Conservation (phyloP, 225 moss, liverwort and hornwort species). For the Physcomitrellopsis africana region DNA sequence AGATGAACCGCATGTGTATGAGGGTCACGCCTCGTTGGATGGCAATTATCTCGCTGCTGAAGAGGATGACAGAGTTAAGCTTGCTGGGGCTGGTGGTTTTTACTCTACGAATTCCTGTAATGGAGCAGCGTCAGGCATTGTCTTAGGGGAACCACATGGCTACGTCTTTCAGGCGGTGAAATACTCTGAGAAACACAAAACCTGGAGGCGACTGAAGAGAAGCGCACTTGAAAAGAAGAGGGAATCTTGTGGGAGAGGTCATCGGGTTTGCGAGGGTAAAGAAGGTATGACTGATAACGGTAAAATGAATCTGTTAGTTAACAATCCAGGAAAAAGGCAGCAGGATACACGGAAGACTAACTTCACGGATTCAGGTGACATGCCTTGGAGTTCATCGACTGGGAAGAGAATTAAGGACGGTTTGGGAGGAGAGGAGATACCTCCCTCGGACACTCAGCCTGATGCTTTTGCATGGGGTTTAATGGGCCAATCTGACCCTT, state of each 20-base stretch:
- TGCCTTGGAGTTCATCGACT: slow-evolving; percentile 22
- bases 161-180: slow-evolving; percentile 27
- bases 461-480: slow-evolving; percentile 45
- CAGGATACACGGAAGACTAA: slow-evolving; percentile 30
- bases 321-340: slow-evolving; percentile 31
- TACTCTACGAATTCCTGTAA: background rate
- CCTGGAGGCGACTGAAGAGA: slow-evolving; percentile 29
- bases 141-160: background rate
- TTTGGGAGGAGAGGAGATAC: slow-evolving; percentile 23
- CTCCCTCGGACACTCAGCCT: slow-evolving; percentile 30
- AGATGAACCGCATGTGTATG: slow-evolving; percentile 28
- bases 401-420: slow-evolving; percentile 37
- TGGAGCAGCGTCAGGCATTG: slow-evolving; percentile 3
- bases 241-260: slow-evolving; percentile 1
- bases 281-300: slow-evolving; percentile 45
- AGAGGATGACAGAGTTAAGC: slow-evolving; percentile 19
- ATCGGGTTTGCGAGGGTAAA: background rate
- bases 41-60: slow-evolving; percentile 1
- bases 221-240: slow-evolving; percentile 1
- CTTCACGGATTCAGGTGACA: slow-evolving; percentile 30
- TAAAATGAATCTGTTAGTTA: slow-evolving; percentile 37
- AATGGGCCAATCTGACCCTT: slow-evolving; percentile 36
- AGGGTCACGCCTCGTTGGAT: slow-evolving; percentile 24
- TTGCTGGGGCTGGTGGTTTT: slow-evolving; percentile 23
- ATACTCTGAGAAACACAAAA: slow-evolving; percentile 7